phyloP scores from a whole-genome alignment of 352 stramenopile species.

The Pythium coloratum region DNA sequence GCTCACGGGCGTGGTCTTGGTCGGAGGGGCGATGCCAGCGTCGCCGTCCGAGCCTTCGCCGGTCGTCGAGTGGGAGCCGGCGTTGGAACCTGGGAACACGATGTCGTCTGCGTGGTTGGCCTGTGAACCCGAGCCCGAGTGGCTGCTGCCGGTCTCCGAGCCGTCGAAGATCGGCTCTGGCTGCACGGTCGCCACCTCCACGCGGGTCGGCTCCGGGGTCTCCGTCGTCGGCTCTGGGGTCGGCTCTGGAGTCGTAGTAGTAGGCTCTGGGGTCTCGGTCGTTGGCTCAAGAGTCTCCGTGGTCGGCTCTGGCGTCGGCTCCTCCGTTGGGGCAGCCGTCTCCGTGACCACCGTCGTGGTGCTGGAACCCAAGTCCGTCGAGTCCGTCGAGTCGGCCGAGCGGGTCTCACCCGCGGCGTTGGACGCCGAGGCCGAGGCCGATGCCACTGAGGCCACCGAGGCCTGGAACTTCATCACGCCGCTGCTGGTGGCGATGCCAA shows the following conservation, averaged over 20 bases:
- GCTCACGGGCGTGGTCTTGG: constrained; percentile 1
- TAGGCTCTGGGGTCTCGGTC: constrained; percentile 1
- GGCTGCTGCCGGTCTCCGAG: not conserved
- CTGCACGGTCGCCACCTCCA: not conserved
- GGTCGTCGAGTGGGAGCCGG: constrained; percentile 1
- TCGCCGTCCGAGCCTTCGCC: constrained; percentile 16
- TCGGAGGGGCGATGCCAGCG: constrained; percentile 5
- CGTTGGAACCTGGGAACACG: constrained; percentile 6
- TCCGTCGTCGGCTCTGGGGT: constrained; percentile 5
- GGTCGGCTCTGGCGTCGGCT: constrained; percentile 10
- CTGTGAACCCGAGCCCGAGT: constrained; percentile 12
- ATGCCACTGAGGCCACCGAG: not conserved
- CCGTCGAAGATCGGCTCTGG: not conserved
- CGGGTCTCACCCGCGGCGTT: not conserved
- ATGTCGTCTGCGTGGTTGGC: constrained; percentile 14
- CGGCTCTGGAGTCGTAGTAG: constrained; percentile 1
- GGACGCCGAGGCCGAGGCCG: not conserved
- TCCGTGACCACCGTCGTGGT: not conserved
- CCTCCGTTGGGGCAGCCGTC: constrained; percentile 4
- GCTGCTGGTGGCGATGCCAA: constrained; percentile 33
- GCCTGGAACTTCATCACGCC: constrained; percentile 17
- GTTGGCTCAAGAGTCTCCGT: not conserved
- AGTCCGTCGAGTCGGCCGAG: not conserved
- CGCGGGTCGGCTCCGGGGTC: not conserved
- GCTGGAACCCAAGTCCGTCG: not conserved